A percentile compares a stretch with the other conserved stretches of the same genome.
These are phyloP conservation scores for Fraxinus quadrangulata DNA, from an alignment of 257 asterid genomes.

Conservation along the genomic window DNA sequence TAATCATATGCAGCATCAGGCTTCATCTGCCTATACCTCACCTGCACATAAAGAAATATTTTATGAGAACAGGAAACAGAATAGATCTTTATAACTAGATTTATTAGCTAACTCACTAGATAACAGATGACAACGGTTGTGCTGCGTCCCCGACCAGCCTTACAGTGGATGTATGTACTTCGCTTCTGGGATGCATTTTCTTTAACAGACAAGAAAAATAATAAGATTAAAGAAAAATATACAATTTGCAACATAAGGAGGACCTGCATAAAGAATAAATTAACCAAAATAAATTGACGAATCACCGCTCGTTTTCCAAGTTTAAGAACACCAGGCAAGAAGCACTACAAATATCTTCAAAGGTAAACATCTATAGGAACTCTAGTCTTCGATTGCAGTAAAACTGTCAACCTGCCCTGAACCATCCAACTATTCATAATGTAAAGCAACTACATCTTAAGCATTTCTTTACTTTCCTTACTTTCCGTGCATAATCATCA, in stretches of 20 bases:
- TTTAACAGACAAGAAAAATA: background rate
- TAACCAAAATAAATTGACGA: background rate
- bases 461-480: background rate
- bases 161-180: conserved; percentile 53
- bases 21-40: conserved; percentile 57
- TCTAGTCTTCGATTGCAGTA: background rate
- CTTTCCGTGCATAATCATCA: background rate
- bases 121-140: conserved; percentile 54
- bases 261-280: background rate
- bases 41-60: conserved; percentile 33
- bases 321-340: background rate
- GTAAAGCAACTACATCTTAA: background rate
- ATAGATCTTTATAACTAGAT: conserved; percentile 17
- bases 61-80: background rate
- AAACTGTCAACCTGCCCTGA: too few relatives aligned
- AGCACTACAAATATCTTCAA: background rate
- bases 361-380: background rate
- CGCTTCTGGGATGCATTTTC: conserved; percentile 42
- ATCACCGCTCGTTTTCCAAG: background rate
- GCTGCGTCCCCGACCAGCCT: conserved; percentile 61
- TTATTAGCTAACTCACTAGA: conserved; percentile 38
- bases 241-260: background rate
- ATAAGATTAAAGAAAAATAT: background rate
- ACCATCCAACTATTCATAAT: background rate
- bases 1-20: conserved; percentile 63